Base-by-base conservation (phyloP, 495 filamentous ascomycete species). In the Rhypophila decipiens region DNA sequence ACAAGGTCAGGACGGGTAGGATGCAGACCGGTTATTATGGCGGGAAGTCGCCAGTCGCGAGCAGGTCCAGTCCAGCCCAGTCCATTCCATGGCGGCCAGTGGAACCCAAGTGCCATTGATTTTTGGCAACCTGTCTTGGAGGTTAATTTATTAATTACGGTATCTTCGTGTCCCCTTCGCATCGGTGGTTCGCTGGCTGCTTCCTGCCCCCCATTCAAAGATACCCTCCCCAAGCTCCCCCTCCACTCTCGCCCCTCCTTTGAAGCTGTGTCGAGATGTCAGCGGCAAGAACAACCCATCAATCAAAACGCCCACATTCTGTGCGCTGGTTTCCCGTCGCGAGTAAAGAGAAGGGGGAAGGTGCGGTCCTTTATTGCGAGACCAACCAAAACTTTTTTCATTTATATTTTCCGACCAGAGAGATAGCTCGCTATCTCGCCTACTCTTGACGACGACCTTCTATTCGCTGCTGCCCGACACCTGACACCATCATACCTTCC, bases 311-410 rank as follows among this genome's bases (percentile, higher is more conserved):
- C 39, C n/a, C 33, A 33, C 46, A 43, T 50, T 48, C 21, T 4
- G 38, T 56, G 53, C 45, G 49, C 54, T 42, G 31, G 49, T 57
- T 47, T 56, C 42, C 23, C 15, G 41, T 36, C 46, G 46, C 42
- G 20, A 47, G 39, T 41, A 39, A 13, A 43, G 23, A 20, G 49
- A 38, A 33, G 43, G 42, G 29, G 34, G 38, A 17, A 24, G 40
- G 42, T 5, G 20, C 48, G 48, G 45, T 27, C 31, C 42, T 49
- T 49, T 49, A 46, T 56, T 52, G 45, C 40, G 24, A 44, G 17
- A 12, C 37, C n/a, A 29, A 42, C 49, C 7, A 7, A 31, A 34
- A 2, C n/a, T n/a, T n/a, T n/a, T n/a, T 47, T 47, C 48, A 51
- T 49, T 24, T 49, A 24, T 15, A 33, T 44, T 31, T n/a, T n/a